Conservation (phyloP, 371 early-diverging fungal genomes). For the Dinochytrium kinnereticum region DNA sequence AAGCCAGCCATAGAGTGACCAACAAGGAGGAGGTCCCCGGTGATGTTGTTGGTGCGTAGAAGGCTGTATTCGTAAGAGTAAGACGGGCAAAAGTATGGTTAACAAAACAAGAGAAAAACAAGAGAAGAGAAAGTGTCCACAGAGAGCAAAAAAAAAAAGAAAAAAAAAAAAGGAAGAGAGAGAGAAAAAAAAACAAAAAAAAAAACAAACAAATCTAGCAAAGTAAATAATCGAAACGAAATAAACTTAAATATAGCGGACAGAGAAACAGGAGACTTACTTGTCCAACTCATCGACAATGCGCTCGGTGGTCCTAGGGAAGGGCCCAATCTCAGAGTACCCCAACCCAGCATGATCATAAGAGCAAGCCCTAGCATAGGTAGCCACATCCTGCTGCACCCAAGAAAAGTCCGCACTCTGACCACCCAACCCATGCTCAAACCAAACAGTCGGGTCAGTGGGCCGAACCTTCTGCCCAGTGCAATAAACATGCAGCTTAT, state of each 20-base stretch:
- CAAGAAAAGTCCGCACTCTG: slow-evolving; percentile 11
- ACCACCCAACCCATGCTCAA: slow-evolving; percentile 23
- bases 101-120: background rate
- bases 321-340: slow-evolving; percentile 14
- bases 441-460: slow-evolving; percentile 21
- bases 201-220: no score
- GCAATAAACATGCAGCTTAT: slow-evolving; percentile 19
- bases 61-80: background rate
- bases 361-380: slow-evolving; percentile 18
- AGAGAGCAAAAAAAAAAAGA: no score
- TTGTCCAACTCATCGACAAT: slow-evolving; percentile 3
- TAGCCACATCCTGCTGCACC: slow-evolving; percentile 12
- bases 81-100: background rate
- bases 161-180: no score
- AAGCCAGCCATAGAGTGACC: slow-evolving; percentile 25
- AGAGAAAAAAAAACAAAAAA: no score
- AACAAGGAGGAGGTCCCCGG: slow-evolving; percentile 17
- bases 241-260: no score
- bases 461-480: slow-evolving; percentile 2
- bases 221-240: no score
- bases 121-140: no score
- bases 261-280: background rate
- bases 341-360: slow-evolving; percentile 20
- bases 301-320: slow-evolving; percentile 18
- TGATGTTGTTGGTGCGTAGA: slow-evolving; percentile 16